Conservation (phyloP, 441 rosid genomes). For the Erodium texanum region DNA sequence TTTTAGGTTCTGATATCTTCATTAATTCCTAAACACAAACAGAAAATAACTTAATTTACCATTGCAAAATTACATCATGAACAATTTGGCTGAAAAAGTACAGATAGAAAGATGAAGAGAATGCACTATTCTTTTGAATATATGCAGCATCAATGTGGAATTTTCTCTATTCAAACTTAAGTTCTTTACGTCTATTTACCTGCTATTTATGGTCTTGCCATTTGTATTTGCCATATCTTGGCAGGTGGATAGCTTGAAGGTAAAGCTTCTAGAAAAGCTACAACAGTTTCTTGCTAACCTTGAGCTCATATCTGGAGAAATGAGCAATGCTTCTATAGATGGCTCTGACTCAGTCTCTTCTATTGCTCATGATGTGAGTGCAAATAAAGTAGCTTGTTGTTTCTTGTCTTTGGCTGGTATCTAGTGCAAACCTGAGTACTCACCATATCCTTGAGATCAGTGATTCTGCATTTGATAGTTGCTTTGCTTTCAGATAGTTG, state of each 20-base stretch:
- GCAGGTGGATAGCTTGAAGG: constrained; percentile 85
- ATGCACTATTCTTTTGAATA: constrained; percentile 2
- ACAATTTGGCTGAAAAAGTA: constrained; percentile 1
- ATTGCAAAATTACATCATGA: not conserved
- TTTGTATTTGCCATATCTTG: constrained; percentile 20
- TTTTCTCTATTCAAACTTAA: not conserved
- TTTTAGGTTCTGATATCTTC: not conserved
- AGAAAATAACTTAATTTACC: not conserved
- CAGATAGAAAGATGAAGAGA: not conserved
- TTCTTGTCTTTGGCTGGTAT: constrained; percentile 1
- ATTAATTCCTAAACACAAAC: not conserved
- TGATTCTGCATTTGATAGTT: too few species aligned
- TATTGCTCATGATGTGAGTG: constrained; percentile 51
- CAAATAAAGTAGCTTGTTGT: constrained; percentile 11
- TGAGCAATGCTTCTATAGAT: constrained; percentile 28
- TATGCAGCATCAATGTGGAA: constrained; percentile 5
- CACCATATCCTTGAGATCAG: not conserved
- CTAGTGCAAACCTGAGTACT: not conserved
- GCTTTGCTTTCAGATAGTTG: too few species aligned
- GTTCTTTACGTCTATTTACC: constrained; percentile 13
- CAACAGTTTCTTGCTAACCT: constrained; percentile 78
- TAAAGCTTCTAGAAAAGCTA: constrained; percentile 75
- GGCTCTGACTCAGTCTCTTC: constrained; percentile 26
- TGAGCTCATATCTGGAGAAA: constrained; percentile 46
- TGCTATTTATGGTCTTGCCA: constrained; percentile 3